Percentiles rank a stretch among this genome's conserved stretches.
phyloP scores from a whole-genome alignment of 805 yeast species.

The Kodamaea jinghongensis region DNA sequence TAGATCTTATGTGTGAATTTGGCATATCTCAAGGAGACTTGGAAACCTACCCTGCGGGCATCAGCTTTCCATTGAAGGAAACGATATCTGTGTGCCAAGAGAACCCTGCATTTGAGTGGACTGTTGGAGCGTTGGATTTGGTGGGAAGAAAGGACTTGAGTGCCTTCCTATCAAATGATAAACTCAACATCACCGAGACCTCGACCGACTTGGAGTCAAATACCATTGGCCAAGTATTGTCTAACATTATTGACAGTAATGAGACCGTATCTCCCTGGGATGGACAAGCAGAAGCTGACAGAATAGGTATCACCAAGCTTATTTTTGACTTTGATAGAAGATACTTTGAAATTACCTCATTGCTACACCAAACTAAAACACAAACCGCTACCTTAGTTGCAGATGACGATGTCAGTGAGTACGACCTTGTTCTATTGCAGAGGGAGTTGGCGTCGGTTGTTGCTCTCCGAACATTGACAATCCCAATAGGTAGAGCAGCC shows the following conservation, averaged over 20 bases:
- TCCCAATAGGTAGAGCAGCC: conserved; percentile 78
- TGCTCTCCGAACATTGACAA: conserved; percentile 68
- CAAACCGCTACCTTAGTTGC: conserved; percentile 50
- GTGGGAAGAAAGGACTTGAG: conserved; percentile 69
- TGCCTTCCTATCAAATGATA: conserved; percentile 19
- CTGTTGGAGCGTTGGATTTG: conserved; percentile 46
- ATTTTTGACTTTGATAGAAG: conserved; percentile 79
- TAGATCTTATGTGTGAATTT: conserved; percentile 59
- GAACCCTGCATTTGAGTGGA: conserved; percentile 49
- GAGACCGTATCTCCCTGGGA: conserved; percentile 63
- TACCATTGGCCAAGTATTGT: conserved; percentile 43
- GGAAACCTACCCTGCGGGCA: conserved; percentile 73
- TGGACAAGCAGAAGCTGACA: conserved; percentile 66
- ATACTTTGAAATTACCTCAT: conserved; percentile 68
- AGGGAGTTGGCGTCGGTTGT: conserved; percentile 58
- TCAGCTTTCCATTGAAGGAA: conserved; percentile 64
- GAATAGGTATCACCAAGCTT: conserved; percentile 62
- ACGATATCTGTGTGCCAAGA: conserved; percentile 54
- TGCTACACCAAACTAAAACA: conserved; percentile 66
- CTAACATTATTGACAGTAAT: conserved; percentile 32
- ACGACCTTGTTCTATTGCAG: conserved; percentile 53
- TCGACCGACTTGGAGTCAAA: not conserved
- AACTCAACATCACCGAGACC: conserved; percentile 3
- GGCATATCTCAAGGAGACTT: conserved; percentile 50
- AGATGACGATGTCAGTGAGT: conserved; percentile 47